Evolutionary conservation across 2,329 filamentous ascomycete genomes (phyloP).

Genomic region (Parasarocladium wereldwijsianum): DNA sequence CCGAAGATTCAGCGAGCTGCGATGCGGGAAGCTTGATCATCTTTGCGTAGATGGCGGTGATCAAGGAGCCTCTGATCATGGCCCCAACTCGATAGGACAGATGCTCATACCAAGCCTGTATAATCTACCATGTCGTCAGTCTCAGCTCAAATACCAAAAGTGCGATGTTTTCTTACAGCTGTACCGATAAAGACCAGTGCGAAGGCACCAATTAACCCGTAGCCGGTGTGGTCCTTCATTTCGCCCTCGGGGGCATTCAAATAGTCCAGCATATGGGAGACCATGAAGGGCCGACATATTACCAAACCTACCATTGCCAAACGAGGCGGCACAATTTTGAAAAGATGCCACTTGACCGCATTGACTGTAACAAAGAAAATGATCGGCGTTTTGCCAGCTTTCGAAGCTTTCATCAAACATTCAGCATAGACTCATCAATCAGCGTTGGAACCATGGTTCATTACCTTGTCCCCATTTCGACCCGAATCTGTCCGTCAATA

Average conservation of each 20-base stretch:
- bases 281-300: too few relatives aligned
- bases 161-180: slow-evolving; percentile 11
- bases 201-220: slow-evolving; percentile 17
- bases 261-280: too few relatives aligned
- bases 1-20: slow-evolving; percentile 14
- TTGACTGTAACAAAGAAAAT: too few relatives aligned
- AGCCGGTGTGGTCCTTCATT: slow-evolving; percentile 16
- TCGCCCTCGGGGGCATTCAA: too few relatives aligned
- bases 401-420: too few relatives aligned
- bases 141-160: background rate
- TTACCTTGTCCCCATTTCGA: slow-evolving; percentile 12
- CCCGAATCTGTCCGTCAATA: slow-evolving; percentile 11
- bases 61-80: slow-evolving; percentile 16
- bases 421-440: too few relatives aligned
- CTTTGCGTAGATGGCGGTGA: slow-evolving; percentile 16
- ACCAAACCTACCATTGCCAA: too few relatives aligned
- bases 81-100: slow-evolving; percentile 14
- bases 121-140: background rate
- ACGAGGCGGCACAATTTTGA: too few relatives aligned
- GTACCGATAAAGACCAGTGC: slow-evolving; percentile 16
- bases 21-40: slow-evolving; percentile 13
- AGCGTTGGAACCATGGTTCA: too few relatives aligned
- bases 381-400: too few relatives aligned
- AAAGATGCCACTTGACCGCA: too few relatives aligned
- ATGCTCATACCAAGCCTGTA: slow-evolving; percentile 17